Conservation (phyloP, 2,329 filamentous ascomycete genomes). For the Cadophora gregata region DNA sequence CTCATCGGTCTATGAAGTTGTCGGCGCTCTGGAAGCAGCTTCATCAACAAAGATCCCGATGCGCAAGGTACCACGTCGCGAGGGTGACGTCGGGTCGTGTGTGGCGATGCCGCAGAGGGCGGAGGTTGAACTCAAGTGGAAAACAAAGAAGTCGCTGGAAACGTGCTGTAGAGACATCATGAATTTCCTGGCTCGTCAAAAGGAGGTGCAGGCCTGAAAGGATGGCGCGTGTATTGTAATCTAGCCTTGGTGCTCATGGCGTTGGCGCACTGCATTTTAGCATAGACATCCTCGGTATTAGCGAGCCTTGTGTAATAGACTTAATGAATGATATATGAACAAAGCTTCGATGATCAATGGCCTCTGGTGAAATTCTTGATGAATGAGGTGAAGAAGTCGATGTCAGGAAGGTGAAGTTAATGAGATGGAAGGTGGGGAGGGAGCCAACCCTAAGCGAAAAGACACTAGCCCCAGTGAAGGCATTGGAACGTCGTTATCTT, state of each 20-base stretch:
- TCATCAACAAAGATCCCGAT: constrained; percentile 45
- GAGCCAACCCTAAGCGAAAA: constrained; percentile 6
- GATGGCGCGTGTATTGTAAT: not conserved
- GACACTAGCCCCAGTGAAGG: not conserved
- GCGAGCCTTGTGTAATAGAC: not conserved
- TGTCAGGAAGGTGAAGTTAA: not conserved
- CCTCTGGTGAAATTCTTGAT: not conserved
- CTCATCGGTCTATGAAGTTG: constrained; percentile 50
- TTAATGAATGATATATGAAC: not conserved
- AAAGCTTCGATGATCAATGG: not conserved
- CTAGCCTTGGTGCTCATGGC: not conserved
- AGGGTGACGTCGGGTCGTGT: constrained; percentile 50
- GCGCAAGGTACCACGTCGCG: constrained; percentile 45
- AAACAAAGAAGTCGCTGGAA: constrained; percentile 33
- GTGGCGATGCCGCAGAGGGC: constrained; percentile 50
- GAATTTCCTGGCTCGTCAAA: constrained; percentile 26
- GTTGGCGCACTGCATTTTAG: not conserved
- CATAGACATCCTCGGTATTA: not conserved
- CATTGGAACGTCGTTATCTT: constrained; percentile 5
- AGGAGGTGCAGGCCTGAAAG: constrained; percentile 1
- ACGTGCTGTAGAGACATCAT: constrained; percentile 29
- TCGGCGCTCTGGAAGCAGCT: constrained; percentile 47
- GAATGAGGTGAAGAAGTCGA: not conserved
- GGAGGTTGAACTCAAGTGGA: constrained; percentile 49
- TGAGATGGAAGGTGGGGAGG: not conserved